phyloP scores from a whole-genome alignment of 2,329 filamentous ascomycete species.

The Grosmannia huntii region DNA sequence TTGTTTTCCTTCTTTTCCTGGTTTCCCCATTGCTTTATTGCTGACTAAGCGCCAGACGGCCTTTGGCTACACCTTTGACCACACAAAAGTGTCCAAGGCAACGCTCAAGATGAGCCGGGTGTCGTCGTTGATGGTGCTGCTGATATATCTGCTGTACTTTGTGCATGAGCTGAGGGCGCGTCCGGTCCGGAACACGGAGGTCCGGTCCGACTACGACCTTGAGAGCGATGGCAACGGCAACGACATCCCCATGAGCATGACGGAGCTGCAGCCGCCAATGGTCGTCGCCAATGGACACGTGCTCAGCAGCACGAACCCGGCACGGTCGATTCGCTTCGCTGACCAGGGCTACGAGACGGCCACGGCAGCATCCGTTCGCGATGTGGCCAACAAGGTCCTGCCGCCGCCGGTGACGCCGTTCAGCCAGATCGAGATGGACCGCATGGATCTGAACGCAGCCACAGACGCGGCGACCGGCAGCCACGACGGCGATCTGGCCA shows the following conservation, averaged over 20 bases:
- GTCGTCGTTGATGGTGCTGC: slow-evolving; percentile 46
- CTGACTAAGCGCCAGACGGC: slow-evolving; percentile 4
- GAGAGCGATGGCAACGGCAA: background rate
- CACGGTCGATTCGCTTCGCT: slow-evolving; percentile 6
- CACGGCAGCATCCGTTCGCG: background rate
- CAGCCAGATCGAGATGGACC: background rate
- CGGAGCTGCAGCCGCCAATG: background rate
- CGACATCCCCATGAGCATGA: background rate
- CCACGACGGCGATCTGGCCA: background rate
- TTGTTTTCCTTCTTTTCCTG: background rate
- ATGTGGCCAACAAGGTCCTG: background rate
- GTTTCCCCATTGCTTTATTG: background rate
- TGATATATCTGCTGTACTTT: slow-evolving; percentile 75
- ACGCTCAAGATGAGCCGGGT: slow-evolving; percentile 9
- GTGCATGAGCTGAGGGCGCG: slow-evolving; percentile 86
- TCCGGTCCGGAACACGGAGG: slow-evolving; percentile 48
- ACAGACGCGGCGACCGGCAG: background rate
- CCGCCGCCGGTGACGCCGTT: background rate
- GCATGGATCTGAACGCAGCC: background rate
- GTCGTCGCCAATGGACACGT: background rate
- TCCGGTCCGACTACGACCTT: slow-evolving; percentile 17
- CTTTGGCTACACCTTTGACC: slow-evolving; percentile 5
- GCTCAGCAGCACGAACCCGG: background rate
- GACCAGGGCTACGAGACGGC: background rate
- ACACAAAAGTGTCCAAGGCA: slow-evolving; percentile 12